Base-by-base conservation (phyloP, 2,329 filamentous ascomycete genomes). In the Venturia effusa region DNA sequence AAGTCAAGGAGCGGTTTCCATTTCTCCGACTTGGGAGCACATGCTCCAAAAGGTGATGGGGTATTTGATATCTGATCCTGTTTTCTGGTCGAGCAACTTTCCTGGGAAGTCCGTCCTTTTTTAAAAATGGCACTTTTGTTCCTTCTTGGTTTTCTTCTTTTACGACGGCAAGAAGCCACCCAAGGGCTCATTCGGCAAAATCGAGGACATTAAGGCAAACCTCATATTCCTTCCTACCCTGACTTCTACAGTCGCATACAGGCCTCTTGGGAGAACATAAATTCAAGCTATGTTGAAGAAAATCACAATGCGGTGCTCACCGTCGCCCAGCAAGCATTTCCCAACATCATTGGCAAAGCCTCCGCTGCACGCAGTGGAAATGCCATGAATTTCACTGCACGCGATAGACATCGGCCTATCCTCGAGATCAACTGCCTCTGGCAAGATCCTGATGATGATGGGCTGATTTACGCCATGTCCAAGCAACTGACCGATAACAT, bases 211-310 rank as follows among this genome's bases (percentile, higher is more conserved):
- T 30, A 61, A 66, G 0, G 63, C 70, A 0, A 62, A 68, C 70
- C 69, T n/a, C 68, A 69, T 41, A 69, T 71, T 51, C 34, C 67
- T 30, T 65, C 67, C 19, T 69, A 70, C 5, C 70, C 71, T 0
- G 68, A 72, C n/a, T 72, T 77, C 64, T 74, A 77, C 65, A 65
- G 64, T 19, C 71, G 73, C 48, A 75, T 76, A 59, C 69, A 69
- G 15, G 67, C 69, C 37, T 71, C 73, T 57, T 73, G 71, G 61
- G 59, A 64, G 8, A 27, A 69, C 0, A 68, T 75, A 61, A 66
- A 70, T 2, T 62, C 48, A 15, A 65, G 65, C 3, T 70, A 71
- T 64, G 68, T 72, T 17, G 69, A 66, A 30, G 65, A 65, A 48
- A 59, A 67, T 19, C 66, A 68, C 8, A 68, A 64, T 24, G 66